phyloP scores from a whole-genome alignment of 75 land plant genomes.

The Picea sitchensis region DNA sequence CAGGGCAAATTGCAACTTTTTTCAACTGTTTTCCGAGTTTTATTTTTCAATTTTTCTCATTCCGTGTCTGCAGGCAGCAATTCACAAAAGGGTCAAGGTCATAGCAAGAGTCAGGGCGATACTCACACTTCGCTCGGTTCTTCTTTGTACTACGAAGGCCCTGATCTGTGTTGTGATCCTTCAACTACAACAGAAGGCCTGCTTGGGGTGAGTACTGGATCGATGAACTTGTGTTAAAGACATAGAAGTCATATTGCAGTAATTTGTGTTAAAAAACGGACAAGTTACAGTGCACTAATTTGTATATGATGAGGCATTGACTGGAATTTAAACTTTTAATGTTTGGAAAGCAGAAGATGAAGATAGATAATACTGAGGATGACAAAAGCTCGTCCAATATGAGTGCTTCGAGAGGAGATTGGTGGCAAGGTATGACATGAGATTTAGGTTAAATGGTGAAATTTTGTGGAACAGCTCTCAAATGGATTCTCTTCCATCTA shows the following conservation, averaged over 20 bases:
- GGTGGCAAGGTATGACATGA: constrained; percentile 1
- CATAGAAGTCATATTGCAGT: too few relatives aligned
- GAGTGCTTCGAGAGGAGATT: constrained; percentile 5
- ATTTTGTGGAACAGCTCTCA: not conserved
- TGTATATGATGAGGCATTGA: not conserved
- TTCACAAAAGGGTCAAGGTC: not conserved
- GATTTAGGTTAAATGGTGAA: not conserved
- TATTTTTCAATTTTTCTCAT: too few relatives aligned
- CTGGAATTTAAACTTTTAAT: not conserved
- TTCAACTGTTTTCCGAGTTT: not conserved
- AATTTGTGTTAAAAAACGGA: too few relatives aligned
- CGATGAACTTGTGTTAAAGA: not conserved
- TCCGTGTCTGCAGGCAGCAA: not conserved
- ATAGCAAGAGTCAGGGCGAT: not conserved
- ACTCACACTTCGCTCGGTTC: not conserved
- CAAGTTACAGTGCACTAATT: not conserved
- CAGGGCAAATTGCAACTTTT: not conserved
- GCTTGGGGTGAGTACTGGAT: not conserved
- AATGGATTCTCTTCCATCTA: not conserved
- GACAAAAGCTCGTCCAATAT: not conserved
- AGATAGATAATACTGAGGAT: not conserved
- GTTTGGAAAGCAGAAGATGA: not conserved
- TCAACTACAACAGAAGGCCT: not conserved
- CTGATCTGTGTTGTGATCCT: not conserved
- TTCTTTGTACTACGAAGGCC: constrained; percentile 7